Evolutionary conservation across 2,329 filamentous ascomycete genomes (phyloP).

Genomic region (Colletotrichum gloeosporioides): DNA sequence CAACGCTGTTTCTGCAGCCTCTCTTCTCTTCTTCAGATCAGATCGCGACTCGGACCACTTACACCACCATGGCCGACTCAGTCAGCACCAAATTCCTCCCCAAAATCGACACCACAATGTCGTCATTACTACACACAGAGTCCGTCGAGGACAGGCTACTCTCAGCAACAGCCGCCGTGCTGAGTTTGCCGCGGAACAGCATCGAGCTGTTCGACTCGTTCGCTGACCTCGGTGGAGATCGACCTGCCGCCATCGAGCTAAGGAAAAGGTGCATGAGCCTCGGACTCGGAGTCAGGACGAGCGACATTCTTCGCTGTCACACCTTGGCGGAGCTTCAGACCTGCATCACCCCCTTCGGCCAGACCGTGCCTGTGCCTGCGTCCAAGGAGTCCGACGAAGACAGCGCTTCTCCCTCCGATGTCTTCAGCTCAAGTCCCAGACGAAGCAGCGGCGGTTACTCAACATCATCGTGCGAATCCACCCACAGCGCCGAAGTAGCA

Average conservation of each 20-base stretch:
- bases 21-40: conserved; percentile 9
- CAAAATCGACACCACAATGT: conserved; percentile 27
- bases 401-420: conserved; percentile 19
- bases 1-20: neutral
- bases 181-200: conserved; percentile 34
- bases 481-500: conserved; percentile 4
- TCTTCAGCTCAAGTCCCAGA: conserved; percentile 23
- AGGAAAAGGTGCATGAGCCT: conserved; percentile 37
- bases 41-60: conserved; percentile 4
- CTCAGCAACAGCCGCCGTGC: conserved; percentile 39
- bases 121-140: conserved; percentile 10
- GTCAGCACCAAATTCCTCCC: conserved; percentile 21
- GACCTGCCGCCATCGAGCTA: conserved; percentile 37
- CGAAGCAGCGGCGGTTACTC: conserved; percentile 15
- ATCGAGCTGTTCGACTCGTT: conserved; percentile 48
- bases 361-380: neutral
- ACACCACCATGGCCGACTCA: conserved; percentile 13
- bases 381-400: conserved; percentile 14
- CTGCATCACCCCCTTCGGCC: conserved; percentile 34
- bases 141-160: conserved; percentile 35
- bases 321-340: conserved; percentile 52
- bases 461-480: conserved; percentile 12
- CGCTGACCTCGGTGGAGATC: conserved; percentile 47
- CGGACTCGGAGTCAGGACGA: conserved; percentile 39
- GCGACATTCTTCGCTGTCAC: conserved; percentile 47